A percentile compares a stretch with the other conserved stretches of the same genome.
Evolutionary conservation across 2,329 filamentous ascomycete genomes (phyloP).

Genomic region (Fusarium multiceps): DNA sequence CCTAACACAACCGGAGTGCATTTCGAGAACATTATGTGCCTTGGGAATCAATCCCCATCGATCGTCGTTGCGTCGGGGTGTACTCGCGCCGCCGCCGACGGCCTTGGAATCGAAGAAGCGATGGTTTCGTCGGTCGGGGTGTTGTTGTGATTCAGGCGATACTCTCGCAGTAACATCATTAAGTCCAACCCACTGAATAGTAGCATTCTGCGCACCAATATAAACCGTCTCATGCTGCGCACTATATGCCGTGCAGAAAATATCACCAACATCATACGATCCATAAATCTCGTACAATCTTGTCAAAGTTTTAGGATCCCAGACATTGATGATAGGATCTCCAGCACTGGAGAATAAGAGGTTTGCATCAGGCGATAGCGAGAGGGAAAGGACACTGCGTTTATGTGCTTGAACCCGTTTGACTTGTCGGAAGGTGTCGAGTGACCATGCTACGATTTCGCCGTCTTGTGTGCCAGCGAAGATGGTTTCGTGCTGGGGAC

Average conservation of each 20-base stretch:
- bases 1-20: slow-evolving; percentile 80
- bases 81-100: slow-evolving; percentile 78
- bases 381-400: slow-evolving; percentile 88
- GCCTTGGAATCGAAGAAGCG: slow-evolving; percentile 94
- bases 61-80: slow-evolving; percentile 75
- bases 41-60: slow-evolving; percentile 66
- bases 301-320: slow-evolving; percentile 81
- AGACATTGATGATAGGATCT: slow-evolving; percentile 94
- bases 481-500: slow-evolving; percentile 79
- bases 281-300: slow-evolving; percentile 92
- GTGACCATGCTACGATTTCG: slow-evolving; percentile 90
- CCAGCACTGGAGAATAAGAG: slow-evolving; percentile 93
- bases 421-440: slow-evolving; percentile 86
- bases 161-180: slow-evolving; percentile 71
- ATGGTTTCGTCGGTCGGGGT: slow-evolving; percentile 82
- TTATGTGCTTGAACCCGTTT: slow-evolving; percentile 87
- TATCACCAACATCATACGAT: slow-evolving; percentile 91
- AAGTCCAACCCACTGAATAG: slow-evolving; percentile 91
- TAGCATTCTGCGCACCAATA: slow-evolving; percentile 92
- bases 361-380: slow-evolving; percentile 77
- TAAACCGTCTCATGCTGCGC: slow-evolving; percentile 83
- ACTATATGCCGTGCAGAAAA: slow-evolving; percentile 95
- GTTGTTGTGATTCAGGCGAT: slow-evolving; percentile 71
- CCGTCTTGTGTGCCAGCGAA: slow-evolving; percentile 95
- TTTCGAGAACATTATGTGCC: slow-evolving; percentile 74